Conservation (phyloP, 2,329 filamentous ascomycete species). For the Tolypocladium guangdongense region DNA sequence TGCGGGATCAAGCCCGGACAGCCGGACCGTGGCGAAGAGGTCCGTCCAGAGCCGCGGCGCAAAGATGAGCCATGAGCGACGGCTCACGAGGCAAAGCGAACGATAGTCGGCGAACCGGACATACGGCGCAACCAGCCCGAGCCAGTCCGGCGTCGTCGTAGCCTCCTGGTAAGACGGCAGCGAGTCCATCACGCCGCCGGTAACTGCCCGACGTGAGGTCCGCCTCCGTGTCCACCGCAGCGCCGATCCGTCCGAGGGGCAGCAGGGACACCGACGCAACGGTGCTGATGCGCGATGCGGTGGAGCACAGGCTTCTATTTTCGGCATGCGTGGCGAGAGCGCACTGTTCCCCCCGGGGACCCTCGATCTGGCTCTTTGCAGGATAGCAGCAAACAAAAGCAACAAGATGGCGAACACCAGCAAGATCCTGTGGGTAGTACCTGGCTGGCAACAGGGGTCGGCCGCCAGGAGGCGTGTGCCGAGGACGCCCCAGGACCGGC, state of each 20-base stretch:
- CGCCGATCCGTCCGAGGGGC: background rate
- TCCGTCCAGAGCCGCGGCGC: slow-evolving; percentile 42
- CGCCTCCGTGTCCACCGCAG: background rate
- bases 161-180: slow-evolving; percentile 46
- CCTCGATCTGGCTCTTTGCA: background rate
- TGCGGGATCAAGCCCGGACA: slow-evolving; percentile 29
- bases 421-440: background rate
- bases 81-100: slow-evolving; percentile 36
- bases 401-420: background rate
- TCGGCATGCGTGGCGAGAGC: background rate
- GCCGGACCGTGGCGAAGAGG: slow-evolving; percentile 28
- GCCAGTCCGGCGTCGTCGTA: slow-evolving; percentile 34
- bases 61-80: slow-evolving; percentile 36
- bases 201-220: background rate
- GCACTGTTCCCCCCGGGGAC: background rate
- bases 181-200: slow-evolving; percentile 11
- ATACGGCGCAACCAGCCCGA: slow-evolving; percentile 34
- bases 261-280: no score
- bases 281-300: background rate
- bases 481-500: background rate
- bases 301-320: background rate
- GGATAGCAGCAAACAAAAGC: background rate
- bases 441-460: background rate
- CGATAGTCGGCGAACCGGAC: slow-evolving; percentile 29
- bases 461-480: background rate